These are phyloP conservation scores for Babesia caballi DNA, from an alignment of 169 alveolate genomes.

Conservation along the genomic window DNA sequence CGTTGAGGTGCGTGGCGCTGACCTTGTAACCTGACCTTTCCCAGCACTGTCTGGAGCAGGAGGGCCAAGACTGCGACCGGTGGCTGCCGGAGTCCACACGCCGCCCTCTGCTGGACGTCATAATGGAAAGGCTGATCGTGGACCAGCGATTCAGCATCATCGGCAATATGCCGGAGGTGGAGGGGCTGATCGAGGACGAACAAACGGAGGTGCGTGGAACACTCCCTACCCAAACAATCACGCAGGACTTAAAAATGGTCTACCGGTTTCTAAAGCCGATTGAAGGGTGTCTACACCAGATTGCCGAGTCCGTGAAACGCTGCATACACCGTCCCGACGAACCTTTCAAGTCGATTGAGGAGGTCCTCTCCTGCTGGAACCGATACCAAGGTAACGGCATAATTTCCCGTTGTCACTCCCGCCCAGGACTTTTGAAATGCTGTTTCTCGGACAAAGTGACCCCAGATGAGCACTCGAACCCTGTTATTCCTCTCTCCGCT, in stretches of 20 bases:
- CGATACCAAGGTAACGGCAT: neutral
- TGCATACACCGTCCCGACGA: neutral
- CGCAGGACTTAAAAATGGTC: conserved; percentile 39
- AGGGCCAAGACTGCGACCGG: neutral
- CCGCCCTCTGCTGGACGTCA: neutral
- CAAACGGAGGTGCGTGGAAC: neutral
- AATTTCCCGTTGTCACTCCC: neutral
- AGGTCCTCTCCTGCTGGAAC: conserved; percentile 4
- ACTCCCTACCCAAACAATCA: neutral
- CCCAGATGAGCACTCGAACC: neutral
- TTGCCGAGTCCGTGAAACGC: conserved; percentile 9
- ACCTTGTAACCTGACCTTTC: neutral
- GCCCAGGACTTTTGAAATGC: neutral
- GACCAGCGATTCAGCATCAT: neutral
- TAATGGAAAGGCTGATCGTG: neutral
- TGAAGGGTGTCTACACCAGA: neutral
- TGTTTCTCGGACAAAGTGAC: neutral
- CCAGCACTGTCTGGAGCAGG: conserved; percentile 55
- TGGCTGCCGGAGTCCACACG: conserved; percentile 9
- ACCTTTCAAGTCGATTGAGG: neutral
- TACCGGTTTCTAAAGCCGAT: neutral
- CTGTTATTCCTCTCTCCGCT: neutral
- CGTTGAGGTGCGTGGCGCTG: conserved; percentile 19
- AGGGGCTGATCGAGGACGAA: neutral
- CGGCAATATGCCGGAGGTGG: conserved; percentile 16